Evolutionary conservation across 2,329 filamentous ascomycete genomes (phyloP).

Genomic region (Arthrinium puccinioides): DNA sequence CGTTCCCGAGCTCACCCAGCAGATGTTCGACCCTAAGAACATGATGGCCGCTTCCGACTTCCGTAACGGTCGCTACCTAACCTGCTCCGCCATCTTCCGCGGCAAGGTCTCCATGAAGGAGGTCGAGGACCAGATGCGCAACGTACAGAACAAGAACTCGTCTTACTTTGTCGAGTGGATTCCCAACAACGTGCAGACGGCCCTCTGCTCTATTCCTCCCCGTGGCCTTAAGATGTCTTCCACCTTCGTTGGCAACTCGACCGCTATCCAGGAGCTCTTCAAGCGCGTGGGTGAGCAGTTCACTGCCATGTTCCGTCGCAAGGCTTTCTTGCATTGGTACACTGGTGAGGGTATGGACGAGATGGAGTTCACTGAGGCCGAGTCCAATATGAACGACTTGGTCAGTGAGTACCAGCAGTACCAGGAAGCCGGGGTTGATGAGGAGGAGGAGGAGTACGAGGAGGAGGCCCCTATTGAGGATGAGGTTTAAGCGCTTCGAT

Average conservation of each 20-base stretch:
- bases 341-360: conserved; percentile 99
- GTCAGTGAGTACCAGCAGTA: conserved; percentile 99
- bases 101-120: conserved; percentile 99
- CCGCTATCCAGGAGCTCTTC: conserved; percentile 99
- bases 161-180: conserved; percentile 99
- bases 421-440: conserved; percentile 96
- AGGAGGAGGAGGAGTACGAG: conserved; percentile 93
- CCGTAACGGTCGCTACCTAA: conserved; percentile 99
- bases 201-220: conserved; percentile 96
- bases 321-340: conserved; percentile 99
- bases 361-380: conserved; percentile 99
- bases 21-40: conserved; percentile 99
- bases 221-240: conserved; percentile 98
- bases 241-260: conserved; percentile 98
- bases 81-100: conserved; percentile 99
- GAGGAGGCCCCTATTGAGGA: conserved; percentile 75
- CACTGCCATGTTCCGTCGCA: conserved; percentile 99
- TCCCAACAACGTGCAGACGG: conserved; percentile 99
- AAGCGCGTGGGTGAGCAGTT: conserved; percentile 99
- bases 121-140: conserved; percentile 99
- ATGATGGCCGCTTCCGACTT: conserved; percentile 99
- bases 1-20: conserved; percentile 97
- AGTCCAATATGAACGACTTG: conserved; percentile 99
- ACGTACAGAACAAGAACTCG: conserved; percentile 99
- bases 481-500: conserved; percentile 39